Evolutionary conservation across 352 stramenopile genomes (phyloP).

Genomic region (Albugo candida): DNA sequence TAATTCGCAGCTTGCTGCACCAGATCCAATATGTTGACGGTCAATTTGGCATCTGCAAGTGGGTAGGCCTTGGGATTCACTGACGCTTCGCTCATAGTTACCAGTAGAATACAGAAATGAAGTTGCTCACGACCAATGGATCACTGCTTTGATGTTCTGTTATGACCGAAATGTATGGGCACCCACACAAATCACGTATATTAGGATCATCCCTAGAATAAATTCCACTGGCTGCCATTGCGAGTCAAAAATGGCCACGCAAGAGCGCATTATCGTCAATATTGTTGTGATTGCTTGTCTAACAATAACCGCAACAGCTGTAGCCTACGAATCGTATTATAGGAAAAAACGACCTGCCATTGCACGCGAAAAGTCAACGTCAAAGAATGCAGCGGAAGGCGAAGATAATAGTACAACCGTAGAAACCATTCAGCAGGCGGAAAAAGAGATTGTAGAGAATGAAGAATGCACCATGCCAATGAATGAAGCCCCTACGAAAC

Average conservation of each 20-base stretch:
- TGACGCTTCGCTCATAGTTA: slow-evolving; percentile 48
- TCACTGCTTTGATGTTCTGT: slow-evolving; percentile 42
- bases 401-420: neutral
- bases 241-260: no score
- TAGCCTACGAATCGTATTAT: no score
- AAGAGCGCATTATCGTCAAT: no score
- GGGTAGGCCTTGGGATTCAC: slow-evolving; percentile 95
- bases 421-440: slow-evolving; percentile 5
- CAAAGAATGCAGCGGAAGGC: neutral
- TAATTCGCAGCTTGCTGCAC: slow-evolving; percentile 99
- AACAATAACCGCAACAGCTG: no score
- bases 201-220: no score
- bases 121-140: slow-evolving; percentile 78
- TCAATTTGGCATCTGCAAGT: slow-evolving; percentile 95
- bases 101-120: slow-evolving; percentile 3
- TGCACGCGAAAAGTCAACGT: no score
- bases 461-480: neutral
- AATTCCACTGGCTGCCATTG: no score
- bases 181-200: no score
- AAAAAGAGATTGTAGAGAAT: slow-evolving; percentile 14
- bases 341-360: no score
- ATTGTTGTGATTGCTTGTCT: no score
- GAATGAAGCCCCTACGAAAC: neutral
- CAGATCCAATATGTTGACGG: slow-evolving; percentile 96
- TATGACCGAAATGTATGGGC: no score